Conservation (phyloP, 352 stramenopile species). For the Phytophthora lateralis region DNA sequence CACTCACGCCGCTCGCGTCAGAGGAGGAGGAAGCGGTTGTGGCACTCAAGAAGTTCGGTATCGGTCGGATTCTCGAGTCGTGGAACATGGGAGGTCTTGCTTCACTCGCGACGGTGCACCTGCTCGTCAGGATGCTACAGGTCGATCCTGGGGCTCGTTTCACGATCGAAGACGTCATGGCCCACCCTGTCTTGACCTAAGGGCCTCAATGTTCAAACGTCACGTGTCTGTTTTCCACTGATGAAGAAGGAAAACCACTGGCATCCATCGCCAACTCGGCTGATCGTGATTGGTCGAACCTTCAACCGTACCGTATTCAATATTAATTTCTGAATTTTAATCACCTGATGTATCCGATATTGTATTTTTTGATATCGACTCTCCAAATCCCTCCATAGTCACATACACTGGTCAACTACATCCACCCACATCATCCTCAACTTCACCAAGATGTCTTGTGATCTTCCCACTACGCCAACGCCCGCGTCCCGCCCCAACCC, state of each 20-base stretch:
- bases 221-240: too few species aligned
- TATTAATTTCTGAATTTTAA: too few species aligned
- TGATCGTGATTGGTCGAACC: too few species aligned
- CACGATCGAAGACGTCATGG: conserved; percentile 31
- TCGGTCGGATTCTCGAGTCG: conserved; percentile 44
- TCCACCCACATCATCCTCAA: too few species aligned
- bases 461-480: conserved; percentile 28
- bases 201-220: too few species aligned
- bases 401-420: too few species aligned
- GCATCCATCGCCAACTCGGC: too few species aligned
- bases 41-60: conserved; percentile 33
- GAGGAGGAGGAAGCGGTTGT: conserved; percentile 31
- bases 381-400: too few species aligned
- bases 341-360: too few species aligned
- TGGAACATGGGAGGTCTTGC: conserved; percentile 39
- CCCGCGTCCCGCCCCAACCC: conserved; percentile 8
- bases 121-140: conserved; percentile 37
- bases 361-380: too few species aligned
- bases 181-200: conserved; percentile 8
- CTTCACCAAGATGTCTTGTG: neutral
- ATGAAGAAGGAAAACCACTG: too few species aligned
- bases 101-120: conserved; percentile 11
- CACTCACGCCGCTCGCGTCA: conserved; percentile 37
- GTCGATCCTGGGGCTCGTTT: conserved; percentile 34
- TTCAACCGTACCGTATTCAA: too few species aligned